Evolutionary conservation across 208 protist genomes (phyloP).

Genomic region (Jaenimonas drosophilae): DNA sequence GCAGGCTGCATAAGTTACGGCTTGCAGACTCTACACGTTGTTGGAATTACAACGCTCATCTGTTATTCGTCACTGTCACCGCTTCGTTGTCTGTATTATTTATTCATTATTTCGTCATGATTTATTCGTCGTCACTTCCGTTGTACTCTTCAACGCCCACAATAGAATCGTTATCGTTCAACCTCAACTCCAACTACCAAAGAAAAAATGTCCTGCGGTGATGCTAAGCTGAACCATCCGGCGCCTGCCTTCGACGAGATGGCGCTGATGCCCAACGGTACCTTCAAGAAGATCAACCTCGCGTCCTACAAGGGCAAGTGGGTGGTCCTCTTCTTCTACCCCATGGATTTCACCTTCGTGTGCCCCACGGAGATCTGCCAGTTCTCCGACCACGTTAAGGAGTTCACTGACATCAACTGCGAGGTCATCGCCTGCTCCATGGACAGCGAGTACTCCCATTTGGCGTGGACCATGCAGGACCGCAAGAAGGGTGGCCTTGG

Average conservation of each 20-base stretch:
- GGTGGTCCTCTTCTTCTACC: constrained; percentile 96
- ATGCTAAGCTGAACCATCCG: constrained; percentile 71
- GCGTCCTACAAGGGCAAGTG: constrained; percentile 91
- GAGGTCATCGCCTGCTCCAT: constrained; percentile 91
- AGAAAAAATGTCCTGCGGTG: constrained; percentile 30
- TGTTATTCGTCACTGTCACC: too few relatives aligned
- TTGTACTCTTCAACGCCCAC: not conserved
- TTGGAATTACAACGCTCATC: too few relatives aligned
- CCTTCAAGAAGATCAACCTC: constrained; percentile 90
- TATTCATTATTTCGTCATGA: not conserved
- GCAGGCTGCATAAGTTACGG: too few relatives aligned
- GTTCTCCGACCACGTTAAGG: constrained; percentile 88
- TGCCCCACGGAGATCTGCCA: constrained; percentile 96
- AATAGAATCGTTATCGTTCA: not conserved
- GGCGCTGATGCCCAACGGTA: constrained; percentile 90
- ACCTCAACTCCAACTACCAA: constrained; percentile 1
- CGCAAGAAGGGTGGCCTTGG: constrained; percentile 97
- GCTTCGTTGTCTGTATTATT: too few relatives aligned
- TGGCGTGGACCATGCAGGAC: constrained; percentile 93
- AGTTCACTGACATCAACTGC: constrained; percentile 84
- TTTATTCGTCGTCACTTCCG: not conserved
- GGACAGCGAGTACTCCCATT: constrained; percentile 94
- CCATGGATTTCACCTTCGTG: constrained; percentile 96
- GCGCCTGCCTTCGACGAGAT: constrained; percentile 86
- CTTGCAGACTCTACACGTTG: too few relatives aligned